Base-by-base conservation (phyloP, 1,284 basidiomycete species). In the Tylopilus sp. region DNA sequence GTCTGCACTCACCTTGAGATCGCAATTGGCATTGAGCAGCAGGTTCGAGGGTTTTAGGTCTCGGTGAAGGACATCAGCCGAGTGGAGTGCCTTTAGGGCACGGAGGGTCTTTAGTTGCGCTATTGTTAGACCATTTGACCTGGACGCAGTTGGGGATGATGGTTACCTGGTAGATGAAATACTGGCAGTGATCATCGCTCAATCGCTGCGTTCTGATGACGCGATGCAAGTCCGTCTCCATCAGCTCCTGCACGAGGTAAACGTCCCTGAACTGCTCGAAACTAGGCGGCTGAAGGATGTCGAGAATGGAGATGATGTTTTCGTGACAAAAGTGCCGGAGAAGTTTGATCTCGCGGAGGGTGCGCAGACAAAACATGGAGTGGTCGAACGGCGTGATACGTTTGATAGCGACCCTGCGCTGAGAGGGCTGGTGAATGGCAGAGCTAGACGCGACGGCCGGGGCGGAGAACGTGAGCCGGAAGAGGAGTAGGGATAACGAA, bases 41-140 rank as follows among this genome's bases (percentile, higher is more conserved):
- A 97, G 74, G 65, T 97, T 97, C 1, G 88, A 92, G 0, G 95
- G 95, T 64, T 97, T 97, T 44, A 97, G 77, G 65, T 96, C 93
- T 45, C 89, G 80, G 59, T 92, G 89, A 15, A 94, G 79, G 37
- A 93, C 89, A 63, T 92, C 87, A 21, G 91, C 91, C 0, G 90
- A 91, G 66, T 97, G 94, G 1, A 97, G 78, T 0, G 92, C 92
- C 69, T 97, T 97, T 51, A 97, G 74, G 0, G 91, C 93, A 30
- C 94, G 78, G 2, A 97, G 79, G 0, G 92, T 91, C 83, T 92
- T 46, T 64, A 16, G 44, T 47, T 36, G 21, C 21, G 21, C 21
- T 23, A 23, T 23, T 23, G 21, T 23, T 23, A 23, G 21, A 40
- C 65, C 21, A 38, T 47, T 16, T 48, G 48, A 43, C 31, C 25